Base-by-base conservation (phyloP, 2,329 filamentous ascomycete genomes). In the Metarhizium brunneum region DNA sequence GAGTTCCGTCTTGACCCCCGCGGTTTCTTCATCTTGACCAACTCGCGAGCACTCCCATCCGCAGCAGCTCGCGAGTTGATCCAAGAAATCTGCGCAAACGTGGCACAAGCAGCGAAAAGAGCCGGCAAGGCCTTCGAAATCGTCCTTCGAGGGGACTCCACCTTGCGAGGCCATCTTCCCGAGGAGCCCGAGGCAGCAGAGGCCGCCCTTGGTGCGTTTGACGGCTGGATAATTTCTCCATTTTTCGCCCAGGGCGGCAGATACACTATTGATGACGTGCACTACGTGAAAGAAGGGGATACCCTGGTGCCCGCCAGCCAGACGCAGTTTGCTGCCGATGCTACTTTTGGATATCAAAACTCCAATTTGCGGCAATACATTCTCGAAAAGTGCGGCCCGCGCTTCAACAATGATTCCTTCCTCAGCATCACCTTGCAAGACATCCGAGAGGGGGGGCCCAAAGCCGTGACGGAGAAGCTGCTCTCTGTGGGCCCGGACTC, bases 11-110 rank as follows among this genome's bases (percentile, higher is more conserved):
- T 64, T 14, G 66, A 62, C 7, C 59, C 60, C 1, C 64, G 65
- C 2, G 80, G 80, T 7, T 83, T 83, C 69, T 83, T 83, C 68
- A 81, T 83, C 58, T 68, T 83, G 4, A 83, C 80, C 20, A 83
- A 83, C 62, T 81, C 78, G 4, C 75, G 79, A 11, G 80, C 80
- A 3, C 66, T 82, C 4, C 76, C 76, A 20, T 72, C 77, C 0
- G 62, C 66, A 1, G 71, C 75, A 49, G 79, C 79, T 2, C 68
- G 71, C 20, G 56, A 57, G 0, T 69, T 83, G 2, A 76, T 81
- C 55, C 61, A 64, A 16, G 71, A 73, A 16, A 80, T 83, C 52
- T 80, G 76, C 62, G 56, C 62, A 5, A 78, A 79, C 56, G 64
- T 83, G n/a, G 66, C 72, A 16, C 56, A 64, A n/a, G 79, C 78